Evolutionary conservation across 2,329 filamentous ascomycete genomes (phyloP).

Genomic region (Pseudopithomyces maydicus): DNA sequence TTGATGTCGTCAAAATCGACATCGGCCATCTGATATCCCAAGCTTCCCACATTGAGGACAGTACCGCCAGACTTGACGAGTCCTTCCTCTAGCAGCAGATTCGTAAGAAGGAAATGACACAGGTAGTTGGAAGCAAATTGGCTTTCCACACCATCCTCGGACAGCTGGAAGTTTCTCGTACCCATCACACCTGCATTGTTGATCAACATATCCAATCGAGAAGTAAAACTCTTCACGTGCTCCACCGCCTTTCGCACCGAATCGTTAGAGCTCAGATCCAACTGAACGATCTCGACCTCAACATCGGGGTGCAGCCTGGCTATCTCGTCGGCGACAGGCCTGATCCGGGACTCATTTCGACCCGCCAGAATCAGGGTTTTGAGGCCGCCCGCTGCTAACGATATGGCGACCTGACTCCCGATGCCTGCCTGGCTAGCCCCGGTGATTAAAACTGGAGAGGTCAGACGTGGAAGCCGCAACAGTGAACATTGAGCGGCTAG

Average conservation of each 20-base stretch:
- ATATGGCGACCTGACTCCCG: no score
- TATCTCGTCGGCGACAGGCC: neutral
- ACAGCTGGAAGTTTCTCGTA: neutral
- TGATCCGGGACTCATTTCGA: no score
- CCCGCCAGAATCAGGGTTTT: no score
- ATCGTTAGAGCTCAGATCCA: neutral
- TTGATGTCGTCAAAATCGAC: neutral
- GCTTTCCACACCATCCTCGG: constrained; percentile 1
- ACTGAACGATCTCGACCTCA: neutral
- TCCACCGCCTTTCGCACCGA: neutral
- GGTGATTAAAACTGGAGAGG: no score
- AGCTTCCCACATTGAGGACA: neutral
- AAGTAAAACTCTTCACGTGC: neutral
- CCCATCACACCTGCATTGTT: constrained; percentile 47
- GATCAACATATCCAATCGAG: constrained; percentile 45
- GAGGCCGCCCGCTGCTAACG: no score
- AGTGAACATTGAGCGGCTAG: no score
- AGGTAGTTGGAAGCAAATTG: constrained; percentile 4
- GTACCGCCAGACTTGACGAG: neutral
- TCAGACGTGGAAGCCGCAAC: no score
- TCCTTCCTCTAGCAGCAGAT: neutral
- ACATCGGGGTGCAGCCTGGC: neutral
- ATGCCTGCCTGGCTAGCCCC: no score
- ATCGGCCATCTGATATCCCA: neutral
- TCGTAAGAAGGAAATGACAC: neutral